Evolutionary conservation across 2,329 filamentous ascomycete species (phyloP).

Genomic region (Chaetothyriales sp.): DNA sequence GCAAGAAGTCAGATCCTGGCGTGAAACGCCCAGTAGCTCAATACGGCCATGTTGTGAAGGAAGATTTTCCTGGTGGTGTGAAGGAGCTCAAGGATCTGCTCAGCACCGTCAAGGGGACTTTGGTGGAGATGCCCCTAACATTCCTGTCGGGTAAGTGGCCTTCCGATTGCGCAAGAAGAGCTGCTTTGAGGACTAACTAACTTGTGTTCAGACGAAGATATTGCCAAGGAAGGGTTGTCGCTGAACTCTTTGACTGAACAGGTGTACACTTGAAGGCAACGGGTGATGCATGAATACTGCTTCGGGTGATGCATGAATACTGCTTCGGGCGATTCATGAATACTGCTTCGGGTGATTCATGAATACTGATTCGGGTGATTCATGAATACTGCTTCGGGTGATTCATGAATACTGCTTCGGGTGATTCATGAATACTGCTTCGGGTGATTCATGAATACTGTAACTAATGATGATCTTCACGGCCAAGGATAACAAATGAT

Average conservation of each 20-base stretch:
- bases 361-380: background rate
- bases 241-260: constrained; percentile 60
- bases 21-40: constrained; percentile 48
- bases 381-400: constrained; percentile 1
- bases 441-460: constrained; percentile 1
- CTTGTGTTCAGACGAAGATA: constrained; percentile 55
- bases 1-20: constrained; percentile 22
- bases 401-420: background rate
- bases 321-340: too few relatives aligned
- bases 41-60: constrained; percentile 76
- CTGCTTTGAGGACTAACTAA: constrained; percentile 5
- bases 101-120: constrained; percentile 50
- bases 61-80: constrained; percentile 57
- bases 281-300: constrained; percentile 1
- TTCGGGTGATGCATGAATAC: too few relatives aligned
- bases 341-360: background rate
- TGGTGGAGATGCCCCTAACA: constrained; percentile 82
- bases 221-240: constrained; percentile 67
- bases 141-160: constrained; percentile 44
- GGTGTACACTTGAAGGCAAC: constrained; percentile 47
- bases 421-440: background rate
- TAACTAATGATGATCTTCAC: background rate
- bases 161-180: background rate
- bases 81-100: constrained; percentile 60
- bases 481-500: background rate